Evolutionary conservation across 306 rosid genomes (phyloP), one percentile per base, ranked within the genome.

Genomic region (Albizia julibrissin): DNA sequence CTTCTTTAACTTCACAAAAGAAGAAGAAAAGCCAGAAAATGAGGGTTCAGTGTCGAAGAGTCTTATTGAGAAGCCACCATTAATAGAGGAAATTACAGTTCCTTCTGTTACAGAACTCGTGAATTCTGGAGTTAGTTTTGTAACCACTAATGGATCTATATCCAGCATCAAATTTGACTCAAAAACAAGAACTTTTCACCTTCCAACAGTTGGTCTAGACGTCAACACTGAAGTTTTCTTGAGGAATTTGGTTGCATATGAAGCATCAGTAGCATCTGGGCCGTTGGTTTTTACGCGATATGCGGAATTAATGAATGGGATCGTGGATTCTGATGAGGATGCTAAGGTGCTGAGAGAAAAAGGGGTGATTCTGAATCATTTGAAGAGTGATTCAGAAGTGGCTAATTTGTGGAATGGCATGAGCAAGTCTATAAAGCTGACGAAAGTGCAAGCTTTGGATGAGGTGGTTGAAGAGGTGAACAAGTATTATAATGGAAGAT

Each of bases 61-160:
- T 44, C 49, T 22, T 47, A 24, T 58, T 13, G 83, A 79, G 84
- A 88, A 74, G 65, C 92, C 91, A 22, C 96, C 97, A 6, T 83
- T 87, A 34, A 44, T 89, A 14, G 97, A 92, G 77, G 97, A 94
- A 84, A 94, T 94, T 56, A 31, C 92, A 6, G 84, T 94, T 75
- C 98, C 95, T 33, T 89, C 92, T 1, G 98, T 89, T 10, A 47
- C 89, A 5, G 83, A 89, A 3, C 91, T 94, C 3, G 0, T 59
- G 1, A 81, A 72, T 9, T 87, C 85, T 0, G 97, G 97, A 1
- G 80, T 91, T 37, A 31, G 34, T 59, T 92, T 94, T 58, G 33
- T 26, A 7, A 82, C 94, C 0, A 72, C 87, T 1, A 73, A 75
- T 7, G 97, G 94, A 50, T 67, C 82, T 79, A 31, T 92, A 59